Conservation (phyloP, 305 asterid genomes). For the Rubia tinctorum region DNA sequence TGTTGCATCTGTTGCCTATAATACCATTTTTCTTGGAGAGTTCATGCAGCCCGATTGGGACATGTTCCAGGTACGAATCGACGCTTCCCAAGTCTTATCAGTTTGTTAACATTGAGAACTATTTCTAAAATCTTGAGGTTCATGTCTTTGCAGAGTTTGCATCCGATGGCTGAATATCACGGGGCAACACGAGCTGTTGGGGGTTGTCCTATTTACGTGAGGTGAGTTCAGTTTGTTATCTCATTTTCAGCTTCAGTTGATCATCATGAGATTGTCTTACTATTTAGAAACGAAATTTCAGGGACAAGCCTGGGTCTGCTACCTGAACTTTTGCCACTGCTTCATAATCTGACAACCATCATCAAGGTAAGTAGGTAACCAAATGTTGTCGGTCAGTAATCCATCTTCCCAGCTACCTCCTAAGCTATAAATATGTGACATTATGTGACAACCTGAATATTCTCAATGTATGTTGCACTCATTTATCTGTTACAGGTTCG, state of each 20-base stretch:
- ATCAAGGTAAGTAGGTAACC: too few species aligned
- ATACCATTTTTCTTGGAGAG: conserved; percentile 84
- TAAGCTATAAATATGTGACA: too few species aligned
- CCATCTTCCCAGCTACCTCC: too few species aligned
- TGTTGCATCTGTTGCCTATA: conserved; percentile 95
- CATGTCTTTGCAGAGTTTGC: conserved; percentile 56
- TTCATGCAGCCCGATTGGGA: conserved; percentile 99
- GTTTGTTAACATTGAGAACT: too few species aligned
- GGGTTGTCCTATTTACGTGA: conserved; percentile 88
- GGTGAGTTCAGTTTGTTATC: conserved; percentile 30
- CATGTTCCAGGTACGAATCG: conserved; percentile 81
- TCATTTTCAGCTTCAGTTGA: background rate
- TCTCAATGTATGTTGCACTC: too few species aligned
- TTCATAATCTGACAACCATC: too few species aligned
- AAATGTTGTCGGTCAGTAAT: too few species aligned
- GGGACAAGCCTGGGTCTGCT: conserved; percentile 96
- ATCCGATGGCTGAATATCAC: conserved; percentile 94
- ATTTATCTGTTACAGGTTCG: too few species aligned
- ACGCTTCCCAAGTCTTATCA: background rate
- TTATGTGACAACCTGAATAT: too few species aligned
- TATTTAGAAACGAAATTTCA: conserved; percentile 22
- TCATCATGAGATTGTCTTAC: background rate
- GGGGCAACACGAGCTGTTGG: conserved; percentile 96
- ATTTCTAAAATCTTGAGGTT: background rate
- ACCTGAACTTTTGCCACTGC: too few species aligned